A percentile compares a stretch with the other conserved stretches of the same genome.
phyloP scores from a whole-genome alignment of 2,329 filamentous ascomycete species.

The Paraconiothyrium brasiliense region DNA sequence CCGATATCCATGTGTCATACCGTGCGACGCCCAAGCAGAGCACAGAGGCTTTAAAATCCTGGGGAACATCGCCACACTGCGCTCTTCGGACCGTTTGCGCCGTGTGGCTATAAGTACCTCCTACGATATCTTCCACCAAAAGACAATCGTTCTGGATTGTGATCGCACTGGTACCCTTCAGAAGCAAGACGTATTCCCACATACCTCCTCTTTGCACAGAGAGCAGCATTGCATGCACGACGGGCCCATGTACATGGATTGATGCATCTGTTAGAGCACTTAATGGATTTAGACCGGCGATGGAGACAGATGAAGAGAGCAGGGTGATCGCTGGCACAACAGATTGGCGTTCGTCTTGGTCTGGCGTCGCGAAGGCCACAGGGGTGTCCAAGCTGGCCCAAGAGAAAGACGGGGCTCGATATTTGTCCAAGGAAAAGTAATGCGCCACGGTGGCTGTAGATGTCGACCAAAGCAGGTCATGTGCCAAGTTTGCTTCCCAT shows the following conservation, averaged over 20 bases:
- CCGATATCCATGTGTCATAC: conserved; percentile 37
- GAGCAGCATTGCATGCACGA: conserved; percentile 28
- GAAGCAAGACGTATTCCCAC: conserved; percentile 37
- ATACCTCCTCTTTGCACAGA: conserved; percentile 22
- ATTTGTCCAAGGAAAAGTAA: conserved; percentile 29
- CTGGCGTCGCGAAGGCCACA: conserved; percentile 33
- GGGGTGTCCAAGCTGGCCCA: conserved; percentile 44
- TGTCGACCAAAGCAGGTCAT: conserved; percentile 43
- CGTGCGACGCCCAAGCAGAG: conserved; percentile 39
- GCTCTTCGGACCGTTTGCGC: conserved; percentile 36
- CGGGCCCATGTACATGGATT: conserved; percentile 35
- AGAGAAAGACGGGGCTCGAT: conserved; percentile 43
- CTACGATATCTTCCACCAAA: conserved; percentile 28
- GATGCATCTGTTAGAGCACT: conserved; percentile 37
- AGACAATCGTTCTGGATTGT: conserved; percentile 39
- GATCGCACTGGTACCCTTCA: conserved; percentile 40
- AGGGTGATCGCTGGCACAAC: conserved; percentile 30
- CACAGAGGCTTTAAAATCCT: conserved; percentile 33
- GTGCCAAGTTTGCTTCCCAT: conserved; percentile 42
- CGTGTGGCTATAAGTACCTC: conserved; percentile 8
- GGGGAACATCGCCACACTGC: conserved; percentile 18
- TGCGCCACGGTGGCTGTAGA: conserved; percentile 16
- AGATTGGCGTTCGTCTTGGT: conserved; percentile 32
- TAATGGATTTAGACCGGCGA: conserved; percentile 38
- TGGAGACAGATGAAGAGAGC: conserved; percentile 24